These are phyloP conservation scores for Schizosaccharomyces octosporus DNA, from an alignment of 805 yeast species.

Conservation along the genomic window DNA sequence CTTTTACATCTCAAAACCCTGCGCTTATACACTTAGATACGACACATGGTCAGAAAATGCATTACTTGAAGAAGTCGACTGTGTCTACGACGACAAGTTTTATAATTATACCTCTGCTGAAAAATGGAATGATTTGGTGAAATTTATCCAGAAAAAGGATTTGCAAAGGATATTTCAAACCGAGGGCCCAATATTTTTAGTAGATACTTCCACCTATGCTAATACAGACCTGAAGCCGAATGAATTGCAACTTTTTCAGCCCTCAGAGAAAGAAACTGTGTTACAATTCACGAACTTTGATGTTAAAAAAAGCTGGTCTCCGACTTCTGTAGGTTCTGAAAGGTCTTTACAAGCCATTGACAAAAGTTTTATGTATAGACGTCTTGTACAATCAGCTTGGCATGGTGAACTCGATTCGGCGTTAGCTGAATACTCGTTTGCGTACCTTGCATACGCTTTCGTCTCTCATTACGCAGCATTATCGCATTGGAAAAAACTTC, in stretches of 20 bases:
- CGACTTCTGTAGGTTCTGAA: background rate
- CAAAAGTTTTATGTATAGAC: background rate
- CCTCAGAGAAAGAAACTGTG: background rate
- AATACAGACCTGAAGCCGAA: background rate
- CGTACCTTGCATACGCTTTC: background rate
- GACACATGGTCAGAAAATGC: background rate
- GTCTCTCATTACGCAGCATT: background rate
- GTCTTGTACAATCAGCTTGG: background rate
- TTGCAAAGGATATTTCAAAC: background rate
- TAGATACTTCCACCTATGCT: background rate
- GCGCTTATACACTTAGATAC: background rate
- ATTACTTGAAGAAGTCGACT: background rate
- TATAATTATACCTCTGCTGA: background rate
- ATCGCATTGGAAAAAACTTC: background rate
- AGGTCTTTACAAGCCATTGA: background rate
- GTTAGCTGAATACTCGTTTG: background rate
- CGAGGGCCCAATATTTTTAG: background rate
- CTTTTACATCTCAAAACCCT: background rate
- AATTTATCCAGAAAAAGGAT: background rate
- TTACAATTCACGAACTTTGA: background rate
- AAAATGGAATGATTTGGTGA: background rate
- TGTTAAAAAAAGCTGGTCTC: background rate
- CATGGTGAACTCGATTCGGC: background rate
- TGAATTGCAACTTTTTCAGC: background rate
- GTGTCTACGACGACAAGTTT: background rate